A percentile compares a stretch with the other conserved stretches of the same genome.
Conservation (phyloP, 2,329 filamentous ascomycete genomes). For the Aspergillus carbonarius region DNA sequence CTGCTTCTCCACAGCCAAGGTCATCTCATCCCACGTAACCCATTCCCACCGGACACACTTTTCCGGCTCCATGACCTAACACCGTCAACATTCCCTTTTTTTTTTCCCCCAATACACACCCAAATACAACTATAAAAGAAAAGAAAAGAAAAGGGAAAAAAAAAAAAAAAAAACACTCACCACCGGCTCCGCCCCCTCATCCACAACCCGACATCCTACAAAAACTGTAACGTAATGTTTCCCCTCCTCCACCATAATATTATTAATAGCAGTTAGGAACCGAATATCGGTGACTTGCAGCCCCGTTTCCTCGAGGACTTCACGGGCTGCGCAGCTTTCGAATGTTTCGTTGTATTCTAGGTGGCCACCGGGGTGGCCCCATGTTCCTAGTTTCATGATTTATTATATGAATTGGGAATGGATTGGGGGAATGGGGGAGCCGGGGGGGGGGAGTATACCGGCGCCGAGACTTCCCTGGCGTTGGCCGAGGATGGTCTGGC, state of each 20-base stretch:
- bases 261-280: constrained; percentile 64
- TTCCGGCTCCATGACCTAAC: background rate
- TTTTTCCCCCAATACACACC: background rate
- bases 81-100: background rate
- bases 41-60: background rate
- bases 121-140: background rate
- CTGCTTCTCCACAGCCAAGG: background rate
- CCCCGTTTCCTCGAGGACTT: constrained; percentile 69
- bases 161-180: constrained; percentile 41
- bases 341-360: constrained; percentile 67
- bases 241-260: constrained; percentile 55
- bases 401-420: background rate
- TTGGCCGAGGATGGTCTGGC: constrained; percentile 49
- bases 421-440: background rate
- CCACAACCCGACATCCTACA: constrained; percentile 54
- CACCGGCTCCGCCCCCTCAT: constrained; percentile 52
- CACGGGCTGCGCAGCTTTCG: constrained; percentile 62
- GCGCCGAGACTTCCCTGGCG: constrained; percentile 50
- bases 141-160: background rate
- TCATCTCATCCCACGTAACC: background rate
- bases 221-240: constrained; percentile 77
- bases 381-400: constrained; percentile 50
- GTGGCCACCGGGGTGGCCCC: constrained; percentile 71
- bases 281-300: constrained; percentile 54
- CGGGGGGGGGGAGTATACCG: constrained; percentile 30